phyloP scores from a whole-genome alignment of 2,329 filamentous ascomycete genomes.

The Clonostachys chloroleuca region DNA sequence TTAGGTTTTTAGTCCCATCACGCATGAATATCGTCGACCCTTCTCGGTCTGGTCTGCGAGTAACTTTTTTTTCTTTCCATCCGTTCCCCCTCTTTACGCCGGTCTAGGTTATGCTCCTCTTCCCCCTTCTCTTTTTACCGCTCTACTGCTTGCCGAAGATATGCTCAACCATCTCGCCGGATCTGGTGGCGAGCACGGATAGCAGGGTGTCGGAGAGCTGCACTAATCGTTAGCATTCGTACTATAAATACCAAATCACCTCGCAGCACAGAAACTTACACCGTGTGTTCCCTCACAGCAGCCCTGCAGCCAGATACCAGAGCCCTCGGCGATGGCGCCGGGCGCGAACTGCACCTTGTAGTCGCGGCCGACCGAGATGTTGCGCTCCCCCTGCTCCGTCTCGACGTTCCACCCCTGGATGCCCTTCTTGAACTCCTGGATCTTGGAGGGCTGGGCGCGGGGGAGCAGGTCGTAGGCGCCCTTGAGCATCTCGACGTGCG shows the following conservation, averaged over 20 bases:
- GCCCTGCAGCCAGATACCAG: slow-evolving; percentile 88
- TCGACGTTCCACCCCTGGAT: slow-evolving; percentile 35
- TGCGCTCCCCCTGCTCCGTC: slow-evolving; percentile 27
- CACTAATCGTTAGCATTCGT: slow-evolving; percentile 4
- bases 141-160: slow-evolving; percentile 47
- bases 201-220: slow-evolving; percentile 78
- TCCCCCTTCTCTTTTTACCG: too few species aligned
- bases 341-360: slow-evolving; percentile 72
- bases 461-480: slow-evolving; percentile 64
- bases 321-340: slow-evolving; percentile 63
- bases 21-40: not conserved
- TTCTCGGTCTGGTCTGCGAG: not conserved
- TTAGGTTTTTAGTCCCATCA: not conserved
- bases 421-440: slow-evolving; percentile 20
- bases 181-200: slow-evolving; percentile 70
- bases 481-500: slow-evolving; percentile 73
- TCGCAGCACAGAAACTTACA: slow-evolving; percentile 47
- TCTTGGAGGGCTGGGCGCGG: slow-evolving; percentile 20
- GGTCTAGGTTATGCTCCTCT: not conserved
- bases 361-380: slow-evolving; percentile 69
- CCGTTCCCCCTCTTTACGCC: not conserved
- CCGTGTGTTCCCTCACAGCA: slow-evolving; percentile 93
- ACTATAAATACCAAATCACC: not conserved
- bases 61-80: not conserved
- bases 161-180: slow-evolving; percentile 72